phyloP scores from a whole-genome alignment of 2,329 filamentous ascomycete genomes.

The Myrmaecium sp. region DNA sequence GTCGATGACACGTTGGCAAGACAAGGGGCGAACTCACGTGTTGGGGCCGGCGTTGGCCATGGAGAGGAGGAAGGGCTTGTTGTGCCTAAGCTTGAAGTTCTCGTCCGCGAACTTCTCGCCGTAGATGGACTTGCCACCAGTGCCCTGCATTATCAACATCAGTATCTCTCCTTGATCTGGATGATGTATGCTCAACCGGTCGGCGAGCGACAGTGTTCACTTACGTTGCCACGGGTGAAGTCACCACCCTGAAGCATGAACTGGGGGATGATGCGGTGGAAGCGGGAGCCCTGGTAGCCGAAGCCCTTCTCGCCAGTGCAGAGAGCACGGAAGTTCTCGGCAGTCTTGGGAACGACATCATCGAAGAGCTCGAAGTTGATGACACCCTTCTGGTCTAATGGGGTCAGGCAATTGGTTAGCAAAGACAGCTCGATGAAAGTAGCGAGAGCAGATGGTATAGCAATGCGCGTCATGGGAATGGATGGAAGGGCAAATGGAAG shows the following conservation, averaged over 20 bases:
- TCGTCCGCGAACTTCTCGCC: constrained; percentile 71
- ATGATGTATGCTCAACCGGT: constrained; percentile 1
- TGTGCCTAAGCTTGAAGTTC: constrained; percentile 92
- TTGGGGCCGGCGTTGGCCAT: constrained; percentile 95
- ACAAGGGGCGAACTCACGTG: constrained; percentile 40
- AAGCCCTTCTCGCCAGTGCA: constrained; percentile 73
- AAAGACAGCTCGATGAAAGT: constrained; percentile 4
- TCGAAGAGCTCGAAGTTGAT: constrained; percentile 85
- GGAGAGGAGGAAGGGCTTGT: constrained; percentile 72
- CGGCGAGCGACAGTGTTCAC: neutral
- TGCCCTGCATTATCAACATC: too few relatives aligned
- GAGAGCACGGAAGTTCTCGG: constrained; percentile 69
- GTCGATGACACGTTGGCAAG: constrained; percentile 3
- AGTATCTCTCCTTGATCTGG: neutral
- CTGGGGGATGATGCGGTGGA: constrained; percentile 80
- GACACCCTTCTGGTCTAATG: constrained; percentile 52
- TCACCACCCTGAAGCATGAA: constrained; percentile 91
- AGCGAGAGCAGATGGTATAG: constrained; percentile 1
- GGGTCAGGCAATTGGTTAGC: constrained; percentile 8
- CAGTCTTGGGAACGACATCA: constrained; percentile 74
- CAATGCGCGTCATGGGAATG: constrained; percentile 5
- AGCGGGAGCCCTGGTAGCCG: constrained; percentile 63
- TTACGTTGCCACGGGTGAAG: constrained; percentile 61
- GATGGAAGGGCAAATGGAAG: constrained; percentile 7
- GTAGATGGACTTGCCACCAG: constrained; percentile 79